phyloP scores from a whole-genome alignment of 148 eudicot genomes.

The Camellia lanceoleosa region DNA sequence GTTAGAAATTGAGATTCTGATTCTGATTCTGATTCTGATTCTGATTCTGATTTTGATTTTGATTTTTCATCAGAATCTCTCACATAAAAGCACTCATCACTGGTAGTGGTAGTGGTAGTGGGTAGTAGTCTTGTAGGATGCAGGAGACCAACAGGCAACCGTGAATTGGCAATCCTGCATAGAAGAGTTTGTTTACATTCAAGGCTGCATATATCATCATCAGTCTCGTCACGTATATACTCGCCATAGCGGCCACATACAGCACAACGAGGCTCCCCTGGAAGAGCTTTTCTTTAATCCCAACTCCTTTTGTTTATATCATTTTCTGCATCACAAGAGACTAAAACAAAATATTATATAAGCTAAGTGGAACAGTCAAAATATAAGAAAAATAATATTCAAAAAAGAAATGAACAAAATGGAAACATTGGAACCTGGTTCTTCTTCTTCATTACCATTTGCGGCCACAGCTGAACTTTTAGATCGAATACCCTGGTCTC shows the following conservation, averaged over 20 bases:
- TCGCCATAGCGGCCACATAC: constrained; percentile 94
- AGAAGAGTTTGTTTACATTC: constrained; percentile 74
- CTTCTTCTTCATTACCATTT: constrained; percentile 19
- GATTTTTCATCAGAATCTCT: constrained; percentile 40
- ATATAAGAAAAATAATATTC: neutral
- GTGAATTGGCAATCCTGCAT: constrained; percentile 43
- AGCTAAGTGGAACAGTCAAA: neutral
- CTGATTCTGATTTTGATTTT: too few species aligned
- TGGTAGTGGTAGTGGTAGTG: neutral
- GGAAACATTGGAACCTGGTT: constrained; percentile 9
- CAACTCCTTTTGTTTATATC: constrained; percentile 77
- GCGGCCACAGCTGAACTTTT: neutral
- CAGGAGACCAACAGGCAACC: constrained; percentile 28
- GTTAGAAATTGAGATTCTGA: constrained; percentile 28
- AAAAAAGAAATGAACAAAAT: neutral
- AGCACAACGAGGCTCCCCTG: constrained; percentile 82
- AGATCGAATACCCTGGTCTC: neutral
- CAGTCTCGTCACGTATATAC: constrained; percentile 94
- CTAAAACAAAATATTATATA: constrained; percentile 15
- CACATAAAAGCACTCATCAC: constrained; percentile 82
- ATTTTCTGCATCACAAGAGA: constrained; percentile 27
- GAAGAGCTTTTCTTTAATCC: constrained; percentile 95
- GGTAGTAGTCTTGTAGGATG: constrained; percentile 50
- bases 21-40: constrained; percentile 10
- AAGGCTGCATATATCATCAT: constrained; percentile 91